These are phyloP conservation scores for Kazachstania taianensis DNA, from an alignment of 805 yeast genomes.

Conservation along the genomic window DNA sequence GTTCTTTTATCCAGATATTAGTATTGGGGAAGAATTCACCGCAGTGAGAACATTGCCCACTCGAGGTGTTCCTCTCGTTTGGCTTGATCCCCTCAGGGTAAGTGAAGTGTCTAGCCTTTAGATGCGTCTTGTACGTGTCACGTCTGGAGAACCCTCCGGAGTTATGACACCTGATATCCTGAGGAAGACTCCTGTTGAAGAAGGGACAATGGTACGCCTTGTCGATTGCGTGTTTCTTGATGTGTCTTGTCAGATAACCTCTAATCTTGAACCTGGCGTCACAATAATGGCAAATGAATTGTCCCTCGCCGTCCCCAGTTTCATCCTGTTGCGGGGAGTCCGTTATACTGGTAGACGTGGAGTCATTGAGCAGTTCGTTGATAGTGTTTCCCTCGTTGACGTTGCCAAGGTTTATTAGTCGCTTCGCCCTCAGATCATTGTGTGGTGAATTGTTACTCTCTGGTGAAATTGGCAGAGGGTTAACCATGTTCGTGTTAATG, in stretches of 20 bases:
- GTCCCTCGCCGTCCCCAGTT: constrained; percentile 9
- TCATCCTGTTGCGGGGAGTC: not conserved
- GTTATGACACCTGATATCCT: constrained; percentile 25
- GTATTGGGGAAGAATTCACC: constrained; percentile 56
- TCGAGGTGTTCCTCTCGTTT: constrained; percentile 49
- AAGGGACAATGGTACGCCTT: constrained; percentile 62
- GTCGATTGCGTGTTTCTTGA: constrained; percentile 74
- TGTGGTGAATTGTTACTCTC: constrained; percentile 15
- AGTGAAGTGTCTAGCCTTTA: constrained; percentile 77
- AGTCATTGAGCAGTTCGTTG: not conserved
- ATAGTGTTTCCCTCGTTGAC: not conserved
- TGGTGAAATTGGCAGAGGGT: constrained; percentile 15
- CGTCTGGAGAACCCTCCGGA: constrained; percentile 83
- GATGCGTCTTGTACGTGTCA: constrained; percentile 87
- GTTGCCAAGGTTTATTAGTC: constrained; percentile 7
- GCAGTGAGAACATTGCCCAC: constrained; percentile 78
- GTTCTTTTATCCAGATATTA: constrained; percentile 67
- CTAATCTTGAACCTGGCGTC: constrained; percentile 68
- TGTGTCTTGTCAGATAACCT: constrained; percentile 85
- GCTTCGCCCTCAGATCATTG: not conserved
- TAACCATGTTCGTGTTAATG: not conserved
- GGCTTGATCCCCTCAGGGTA: constrained; percentile 80
- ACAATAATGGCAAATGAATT: constrained; percentile 61
- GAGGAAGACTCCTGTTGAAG: constrained; percentile 25
- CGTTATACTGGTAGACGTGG: not conserved